Conservation (phyloP, 225 moss, liverwort and hornwort genomes). For the Polytrichum commune region DNA sequence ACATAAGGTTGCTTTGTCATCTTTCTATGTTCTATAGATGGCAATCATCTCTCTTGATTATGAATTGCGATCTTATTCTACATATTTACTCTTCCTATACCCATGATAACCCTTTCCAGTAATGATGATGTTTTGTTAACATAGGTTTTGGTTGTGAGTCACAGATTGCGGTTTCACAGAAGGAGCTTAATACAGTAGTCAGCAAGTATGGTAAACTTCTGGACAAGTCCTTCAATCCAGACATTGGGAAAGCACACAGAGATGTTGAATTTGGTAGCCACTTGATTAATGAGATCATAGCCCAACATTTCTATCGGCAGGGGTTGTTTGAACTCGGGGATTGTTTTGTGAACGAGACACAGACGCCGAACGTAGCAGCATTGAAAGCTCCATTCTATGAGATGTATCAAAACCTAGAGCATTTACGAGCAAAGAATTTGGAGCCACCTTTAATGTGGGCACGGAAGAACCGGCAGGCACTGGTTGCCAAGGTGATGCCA, state of each 20-base stretch:
- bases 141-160: neutral
- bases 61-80: too few species aligned
- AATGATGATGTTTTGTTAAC: too few species aligned
- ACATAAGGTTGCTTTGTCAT: too few species aligned
- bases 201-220: constrained; percentile 92
- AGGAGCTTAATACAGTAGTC: constrained; percentile 81
- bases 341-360: constrained; percentile 78
- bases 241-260: constrained; percentile 88
- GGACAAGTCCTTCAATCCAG: constrained; percentile 81
- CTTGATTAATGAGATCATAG: constrained; percentile 87
- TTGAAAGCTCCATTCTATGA: constrained; percentile 87
- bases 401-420: constrained; percentile 93
- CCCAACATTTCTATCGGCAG: constrained; percentile 89
- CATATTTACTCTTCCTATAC: too few species aligned
- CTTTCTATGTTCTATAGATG: too few species aligned
- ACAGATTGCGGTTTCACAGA: constrained; percentile 72
- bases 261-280: constrained; percentile 83
- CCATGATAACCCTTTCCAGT: too few species aligned
- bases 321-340: constrained; percentile 97
- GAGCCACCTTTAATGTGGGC: constrained; percentile 93
- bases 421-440: constrained; percentile 70
- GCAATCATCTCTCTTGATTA: too few species aligned
- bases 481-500: constrained; percentile 62
- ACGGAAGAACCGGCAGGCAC: constrained; percentile 55
- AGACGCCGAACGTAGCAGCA: constrained; percentile 63